Evolutionary conservation across 345 rosid species (phyloP), one percentile per base, ranked within the genome.

Genomic region (Carallia pectinifolia): DNA sequence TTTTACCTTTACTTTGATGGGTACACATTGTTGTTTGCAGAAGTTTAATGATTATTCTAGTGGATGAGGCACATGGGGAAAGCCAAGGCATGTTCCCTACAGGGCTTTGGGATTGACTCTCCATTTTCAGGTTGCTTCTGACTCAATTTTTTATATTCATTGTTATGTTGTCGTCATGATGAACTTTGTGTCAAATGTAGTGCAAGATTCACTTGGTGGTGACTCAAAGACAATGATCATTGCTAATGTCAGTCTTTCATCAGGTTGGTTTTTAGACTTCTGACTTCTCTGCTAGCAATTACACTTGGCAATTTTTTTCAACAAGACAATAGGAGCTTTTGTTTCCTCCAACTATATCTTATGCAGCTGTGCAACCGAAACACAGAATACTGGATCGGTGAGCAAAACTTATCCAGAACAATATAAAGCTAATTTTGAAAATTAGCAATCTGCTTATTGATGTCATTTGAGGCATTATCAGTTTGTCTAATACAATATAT

Each of bases 311-410:
- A 38, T 38, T 38, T 38, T 64, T 23, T 23, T 23, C 9, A 33
- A 23, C 37, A 65, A 34, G 4, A 53, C 39, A 48, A 53, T 8
- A 52, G 40, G 40, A 58, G 23, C 39, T 61, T 36, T 64, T 18
- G 50, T 56, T 50, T 29, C 17, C 67, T 36, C 48, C 39, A 37
- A 5, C 39, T 38, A 38, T 91, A 16, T 48, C 37, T 77, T 75
- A 65, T 79, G 76, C 85, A 95, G 99, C 79, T 90, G 90, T 74
- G 87, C 92, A 70, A 88, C 90, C 6, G 99, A 95, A 83, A 95
- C 99, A 31, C 84, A 90, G 17, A 90, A 89, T 76, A 95, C 97
- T 92, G 81, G 97, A 93, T 76, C 97, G 89, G 84, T 78, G 97
- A 75, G 97, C 99, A 65, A 95, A 92, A 78, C 87, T 92, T 71